Percentiles rank a stretch among this genome's conserved stretches.
Conservation (phyloP, 345 rosid genomes). For the Melaleuca alternifolia region DNA sequence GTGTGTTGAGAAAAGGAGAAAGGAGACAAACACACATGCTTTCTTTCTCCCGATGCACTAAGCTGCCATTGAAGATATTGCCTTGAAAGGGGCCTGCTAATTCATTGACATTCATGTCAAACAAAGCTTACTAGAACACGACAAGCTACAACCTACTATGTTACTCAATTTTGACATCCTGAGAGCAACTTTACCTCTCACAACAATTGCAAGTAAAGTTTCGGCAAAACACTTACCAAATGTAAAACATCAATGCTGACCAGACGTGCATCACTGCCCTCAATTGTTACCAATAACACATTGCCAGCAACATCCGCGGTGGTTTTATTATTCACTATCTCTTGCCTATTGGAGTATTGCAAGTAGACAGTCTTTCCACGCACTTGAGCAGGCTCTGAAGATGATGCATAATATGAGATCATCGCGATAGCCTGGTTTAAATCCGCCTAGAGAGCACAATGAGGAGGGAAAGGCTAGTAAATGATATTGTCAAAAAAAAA, state of each 20-base stretch:
- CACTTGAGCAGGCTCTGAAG: slow-evolving; percentile 98
- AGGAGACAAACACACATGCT: slow-evolving; percentile 99
- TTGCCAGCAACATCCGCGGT: slow-evolving; percentile 97
- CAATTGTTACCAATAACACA: slow-evolving; percentile 84
- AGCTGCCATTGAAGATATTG: slow-evolving; percentile 98
- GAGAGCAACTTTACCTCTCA: slow-evolving; percentile 24
- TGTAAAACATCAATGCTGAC: slow-evolving; percentile 98
- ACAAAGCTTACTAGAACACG: slow-evolving; percentile 50
- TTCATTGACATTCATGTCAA: slow-evolving; percentile 97
- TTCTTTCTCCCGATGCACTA: slow-evolving; percentile 98
- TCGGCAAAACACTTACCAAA: slow-evolving; percentile 53
- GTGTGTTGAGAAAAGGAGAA: slow-evolving; percentile 80
- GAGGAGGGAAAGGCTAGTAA: not conserved
- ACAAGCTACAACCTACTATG: slow-evolving; percentile 68
- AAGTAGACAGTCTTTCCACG: slow-evolving; percentile 98
- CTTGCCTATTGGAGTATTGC: slow-evolving; percentile 97
- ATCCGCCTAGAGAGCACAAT: slow-evolving; percentile 50
- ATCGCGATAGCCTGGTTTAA: slow-evolving; percentile 95
- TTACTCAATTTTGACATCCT: slow-evolving; percentile 27
- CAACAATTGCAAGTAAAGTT: slow-evolving; percentile 8
- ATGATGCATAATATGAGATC: slow-evolving; percentile 95
- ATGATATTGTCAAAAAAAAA: not conserved
- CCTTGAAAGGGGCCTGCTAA: slow-evolving; percentile 99
- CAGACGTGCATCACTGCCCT: slow-evolving; percentile 90
- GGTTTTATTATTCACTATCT: slow-evolving; percentile 95